Base-by-base conservation (phyloP, 2,329 filamentous ascomycete species). In the Pezizomycotina sp. region DNA sequence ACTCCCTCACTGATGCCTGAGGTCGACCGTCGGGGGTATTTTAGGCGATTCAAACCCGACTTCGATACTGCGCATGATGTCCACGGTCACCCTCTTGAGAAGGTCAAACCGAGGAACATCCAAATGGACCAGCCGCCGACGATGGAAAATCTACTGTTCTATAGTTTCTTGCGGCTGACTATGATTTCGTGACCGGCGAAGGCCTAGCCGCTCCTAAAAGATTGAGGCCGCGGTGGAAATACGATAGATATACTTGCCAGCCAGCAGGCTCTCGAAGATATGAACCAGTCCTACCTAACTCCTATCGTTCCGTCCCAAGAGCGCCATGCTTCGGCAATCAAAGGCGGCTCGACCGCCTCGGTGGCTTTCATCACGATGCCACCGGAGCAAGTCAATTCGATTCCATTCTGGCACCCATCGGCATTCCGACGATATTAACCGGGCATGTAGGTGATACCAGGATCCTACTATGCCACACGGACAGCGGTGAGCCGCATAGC, bases 381-480 rank as follows among this genome's bases (percentile, higher is more conserved):
- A 0, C 91, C 82, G 0, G 76, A 84, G 0, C 77, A 77, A 0
- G 34, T 36, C 22, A 36, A 36, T 18, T 35, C 45, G 10, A 46
- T 47, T 4, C 89, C 89, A 0, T 98, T 92, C 58, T 98, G 89
- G 89, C 81, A 95, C 52, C 89, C 89, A 0, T 71, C 3, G 77
- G 82, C 0, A 77, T 81, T 3, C 82, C 78, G 0, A 91, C 83
- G 1, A 61, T 98, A 22, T 60, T 92, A 10, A 76, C 83, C 5
- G 83, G 82, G 0, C 89, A 98, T 55, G 83, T 93, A 2, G 89
- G 89, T 42, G 89, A 98, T 56, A 93, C 83, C 1, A 73, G 89
- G 34, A 76, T 93, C 43, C 63, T 98, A 2, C 71, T 98, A 20
- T 95, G 84, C 60, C 76, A 83, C 36, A 92, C 86, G 0, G 66